A percentile compares a stretch with the other conserved stretches of the same genome.
These are phyloP conservation scores for Perilla frutescens DNA, from an alignment of 257 asterid genomes.

Conservation along the genomic window DNA sequence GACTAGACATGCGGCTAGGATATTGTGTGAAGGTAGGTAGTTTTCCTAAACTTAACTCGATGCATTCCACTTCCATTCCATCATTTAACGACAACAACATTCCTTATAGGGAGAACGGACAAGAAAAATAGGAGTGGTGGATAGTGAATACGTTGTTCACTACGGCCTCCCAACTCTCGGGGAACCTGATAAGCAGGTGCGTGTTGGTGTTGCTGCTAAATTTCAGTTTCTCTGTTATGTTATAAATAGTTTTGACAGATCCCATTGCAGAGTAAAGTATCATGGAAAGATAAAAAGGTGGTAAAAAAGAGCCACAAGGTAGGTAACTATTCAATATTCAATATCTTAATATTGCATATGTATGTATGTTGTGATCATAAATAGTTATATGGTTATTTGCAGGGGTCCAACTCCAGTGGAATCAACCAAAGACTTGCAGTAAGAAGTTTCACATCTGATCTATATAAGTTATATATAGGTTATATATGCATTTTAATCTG, in stretches of 20 bases:
- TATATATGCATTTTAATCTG: not conserved
- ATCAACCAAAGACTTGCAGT: conserved; percentile 68
- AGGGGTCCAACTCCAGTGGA: conserved; percentile 41
- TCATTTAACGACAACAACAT: too few species aligned
- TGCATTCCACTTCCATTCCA: too few species aligned
- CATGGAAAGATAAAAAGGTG: conserved; percentile 28
- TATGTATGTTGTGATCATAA: too few species aligned
- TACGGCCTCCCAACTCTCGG: conserved; percentile 89
- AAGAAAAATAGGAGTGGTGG: conserved; percentile 75
- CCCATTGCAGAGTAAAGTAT: conserved; percentile 25
- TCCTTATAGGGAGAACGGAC: conserved; percentile 71
- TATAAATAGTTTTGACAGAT: too few species aligned
- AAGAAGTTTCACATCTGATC: conserved; percentile 24
- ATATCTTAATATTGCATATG: too few species aligned
- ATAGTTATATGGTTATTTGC: conserved; percentile 26
- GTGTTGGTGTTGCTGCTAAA: not conserved
- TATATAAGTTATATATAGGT: too few species aligned
- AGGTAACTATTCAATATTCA: too few species aligned
- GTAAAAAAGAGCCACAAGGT: not conserved
- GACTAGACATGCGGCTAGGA: conserved; percentile 83
- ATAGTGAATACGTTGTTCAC: conserved; percentile 82
- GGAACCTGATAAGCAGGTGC: conserved; percentile 60
- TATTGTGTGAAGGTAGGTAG: conserved; percentile 77
- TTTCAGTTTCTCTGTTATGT: not conserved
- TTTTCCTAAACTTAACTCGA: not conserved